phyloP scores from a whole-genome alignment of 352 stramenopile species.

The Phytophthora sojae region DNA sequence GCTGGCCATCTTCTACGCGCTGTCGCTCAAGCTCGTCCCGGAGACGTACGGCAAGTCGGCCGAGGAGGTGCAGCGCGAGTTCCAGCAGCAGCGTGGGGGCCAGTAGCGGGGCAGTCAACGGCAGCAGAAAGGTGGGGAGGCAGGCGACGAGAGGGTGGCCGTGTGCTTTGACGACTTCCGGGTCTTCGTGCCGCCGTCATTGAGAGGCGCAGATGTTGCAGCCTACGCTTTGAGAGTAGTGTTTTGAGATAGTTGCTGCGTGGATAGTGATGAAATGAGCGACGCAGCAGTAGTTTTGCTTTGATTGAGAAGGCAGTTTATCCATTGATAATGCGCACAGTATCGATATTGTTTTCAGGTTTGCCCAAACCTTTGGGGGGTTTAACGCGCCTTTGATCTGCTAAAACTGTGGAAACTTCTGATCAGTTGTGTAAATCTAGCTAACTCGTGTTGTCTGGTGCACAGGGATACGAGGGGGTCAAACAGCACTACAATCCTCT shows the following conservation, averaged over 20 bases:
- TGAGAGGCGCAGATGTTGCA: neutral
- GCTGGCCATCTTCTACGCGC: slow-evolving; percentile 17
- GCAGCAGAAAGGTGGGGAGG: no score
- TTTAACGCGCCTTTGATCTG: no score
- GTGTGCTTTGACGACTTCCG: neutral
- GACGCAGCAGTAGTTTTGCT: neutral
- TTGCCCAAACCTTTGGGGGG: neutral
- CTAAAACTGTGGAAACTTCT: no score
- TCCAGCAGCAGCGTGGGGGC: slow-evolving; percentile 1
- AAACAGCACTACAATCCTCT: no score
- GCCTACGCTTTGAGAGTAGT: slow-evolving; percentile 5
- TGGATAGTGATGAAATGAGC: neutral
- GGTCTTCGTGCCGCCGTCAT: neutral
- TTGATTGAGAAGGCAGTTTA: neutral
- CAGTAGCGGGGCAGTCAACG: neutral
- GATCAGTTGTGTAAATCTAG: no score
- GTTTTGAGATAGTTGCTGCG: neutral
- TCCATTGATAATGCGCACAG: neutral
- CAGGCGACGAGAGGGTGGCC: neutral
- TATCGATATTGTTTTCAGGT: neutral
- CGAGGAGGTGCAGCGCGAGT: slow-evolving; percentile 19
- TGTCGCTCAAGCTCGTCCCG: slow-evolving; percentile 20
- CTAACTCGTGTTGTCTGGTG: no score
- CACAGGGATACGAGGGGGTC: no score
- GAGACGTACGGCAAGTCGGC: slow-evolving; percentile 24